phyloP scores from a whole-genome alignment of 1,284 basidiomycete genomes.

The Rhodotorula sp. region DNA sequence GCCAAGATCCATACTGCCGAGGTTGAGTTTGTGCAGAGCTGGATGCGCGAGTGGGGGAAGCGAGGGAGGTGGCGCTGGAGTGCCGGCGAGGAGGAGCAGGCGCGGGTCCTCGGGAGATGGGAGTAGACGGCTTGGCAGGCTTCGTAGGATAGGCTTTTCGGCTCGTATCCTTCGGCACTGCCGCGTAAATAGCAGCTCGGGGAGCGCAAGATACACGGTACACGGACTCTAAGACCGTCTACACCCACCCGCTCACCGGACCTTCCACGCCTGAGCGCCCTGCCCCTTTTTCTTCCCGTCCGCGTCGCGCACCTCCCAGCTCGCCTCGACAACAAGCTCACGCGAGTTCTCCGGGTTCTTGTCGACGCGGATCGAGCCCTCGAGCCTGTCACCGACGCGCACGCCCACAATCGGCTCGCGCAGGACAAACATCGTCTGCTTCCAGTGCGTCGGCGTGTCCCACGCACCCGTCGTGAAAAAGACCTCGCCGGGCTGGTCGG shows the following conservation, averaged over 20 bases:
- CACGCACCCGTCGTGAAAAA: slow-evolving; percentile 90
- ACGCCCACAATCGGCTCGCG: slow-evolving; percentile 69
- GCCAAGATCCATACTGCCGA: slow-evolving; percentile 65
- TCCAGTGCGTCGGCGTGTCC: slow-evolving; percentile 95
- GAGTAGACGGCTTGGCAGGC: no score
- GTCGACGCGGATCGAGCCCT: slow-evolving; percentile 76
- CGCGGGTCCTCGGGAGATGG: no score
- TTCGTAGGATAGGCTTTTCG: no score
- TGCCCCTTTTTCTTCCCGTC: slow-evolving; percentile 14
- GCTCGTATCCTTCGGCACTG: no score
- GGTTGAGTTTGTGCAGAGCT: slow-evolving; percentile 75
- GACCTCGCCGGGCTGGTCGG: slow-evolving; percentile 57
- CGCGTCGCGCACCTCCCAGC: slow-evolving; percentile 63
- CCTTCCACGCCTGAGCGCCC: slow-evolving; percentile 42
- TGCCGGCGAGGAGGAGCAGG: no score
- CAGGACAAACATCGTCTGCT: slow-evolving; percentile 89
- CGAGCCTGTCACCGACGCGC: slow-evolving; percentile 71
- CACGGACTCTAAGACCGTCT: no score
- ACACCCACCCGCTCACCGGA: slow-evolving; percentile 12
- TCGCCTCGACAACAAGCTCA: slow-evolving; percentile 89
- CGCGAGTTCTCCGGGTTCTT: slow-evolving; percentile 81
- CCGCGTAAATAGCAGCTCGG: no score
- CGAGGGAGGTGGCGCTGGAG: slow-evolving; percentile 1
- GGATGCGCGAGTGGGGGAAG: slow-evolving; percentile 65
- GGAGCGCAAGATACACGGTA: no score